Evolutionary conservation across 768 basidiomycete species (phyloP), one percentile per base, ranked within the genome.

Genomic region (Tricholoma matsutake): DNA sequence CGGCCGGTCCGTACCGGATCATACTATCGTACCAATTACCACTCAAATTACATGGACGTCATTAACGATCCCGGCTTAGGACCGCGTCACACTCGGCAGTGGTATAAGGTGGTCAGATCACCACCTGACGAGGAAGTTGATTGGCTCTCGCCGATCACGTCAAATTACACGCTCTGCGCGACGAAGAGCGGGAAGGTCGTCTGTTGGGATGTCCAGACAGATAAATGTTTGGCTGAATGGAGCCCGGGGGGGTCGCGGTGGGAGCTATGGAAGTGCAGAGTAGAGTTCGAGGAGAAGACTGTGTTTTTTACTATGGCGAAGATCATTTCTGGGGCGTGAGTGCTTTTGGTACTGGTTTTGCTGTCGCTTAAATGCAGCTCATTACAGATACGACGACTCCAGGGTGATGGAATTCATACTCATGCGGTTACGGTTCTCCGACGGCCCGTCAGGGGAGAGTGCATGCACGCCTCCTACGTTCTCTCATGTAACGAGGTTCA

Each of bases 251-350:
- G 78, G 20, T 53, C 51, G 51, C 67, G 78, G 16, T 90, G 88
- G 88, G 87, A 89, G 65, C 67, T 91, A 5, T 90, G 88, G 89
- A 91, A 91, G 66, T 90, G 89, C 64, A 75, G 88, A 8, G 88
- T 91, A 16, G 89, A 89, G 67, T 90, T 89, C 67, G 87, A 89
- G 41, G 81, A 85, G 63, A 75, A 85, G 60, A 83, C 85, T 0
- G 88, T 89, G 35, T 91, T 83, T 71, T 89, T 91, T 66, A 87
- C 85, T 0, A 90, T 90, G 87, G 88, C 88, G 1, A 86, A 84
- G 68, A 79, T 86, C 29, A 64, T 88, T 20, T 69, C 75, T 32
- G 78, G 76, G 61, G 76, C 79, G 83, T 83, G 68, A 74, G 82
- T 79, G 10, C 16, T 39, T 45, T 45, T n/a, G 35, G 47, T 16